These are phyloP conservation scores for Kluyveromyces marxianus DNA, from an alignment of 1,139 yeast species.

Conservation along the genomic window DNA sequence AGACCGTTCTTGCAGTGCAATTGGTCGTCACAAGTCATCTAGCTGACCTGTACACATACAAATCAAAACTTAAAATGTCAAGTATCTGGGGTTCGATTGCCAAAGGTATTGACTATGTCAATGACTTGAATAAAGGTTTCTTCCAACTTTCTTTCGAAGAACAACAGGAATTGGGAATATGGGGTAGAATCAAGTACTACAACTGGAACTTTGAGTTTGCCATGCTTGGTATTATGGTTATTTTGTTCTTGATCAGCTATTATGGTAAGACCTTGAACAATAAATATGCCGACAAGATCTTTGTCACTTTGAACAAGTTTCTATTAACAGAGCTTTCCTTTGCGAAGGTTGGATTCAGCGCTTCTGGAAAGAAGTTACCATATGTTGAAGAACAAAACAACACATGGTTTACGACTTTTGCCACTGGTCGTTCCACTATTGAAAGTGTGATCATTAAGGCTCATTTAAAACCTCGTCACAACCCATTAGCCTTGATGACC, in stretches of 20 bases:
- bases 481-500: slow-evolving; percentile 44
- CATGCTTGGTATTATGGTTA: slow-evolving; percentile 44
- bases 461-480: slow-evolving; percentile 73
- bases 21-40: neutral
- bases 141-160: slow-evolving; percentile 43
- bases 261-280: slow-evolving; percentile 57
- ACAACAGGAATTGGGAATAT: slow-evolving; percentile 41
- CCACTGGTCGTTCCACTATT: slow-evolving; percentile 81
- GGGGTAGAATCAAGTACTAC: slow-evolving; percentile 40
- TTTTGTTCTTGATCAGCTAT: slow-evolving; percentile 40
- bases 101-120: slow-evolving; percentile 13
- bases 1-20: too few relatives aligned
- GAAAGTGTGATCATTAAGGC: slow-evolving; percentile 55
- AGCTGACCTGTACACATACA: neutral
- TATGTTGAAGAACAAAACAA: slow-evolving; percentile 65
- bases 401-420: slow-evolving; percentile 62
- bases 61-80: slow-evolving; percentile 1
- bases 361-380: slow-evolving; percentile 32
- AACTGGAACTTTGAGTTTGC: slow-evolving; percentile 72
- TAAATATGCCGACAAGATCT: slow-evolving; percentile 44
- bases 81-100: slow-evolving; percentile 14
- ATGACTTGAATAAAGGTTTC: slow-evolving; percentile 29
- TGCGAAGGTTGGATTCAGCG: slow-evolving; percentile 65
- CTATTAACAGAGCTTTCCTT: slow-evolving; percentile 53
- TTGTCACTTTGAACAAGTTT: slow-evolving; percentile 40